phyloP scores from a whole-genome alignment of 2,329 filamentous ascomycete genomes.

The Claviceps sp. region DNA sequence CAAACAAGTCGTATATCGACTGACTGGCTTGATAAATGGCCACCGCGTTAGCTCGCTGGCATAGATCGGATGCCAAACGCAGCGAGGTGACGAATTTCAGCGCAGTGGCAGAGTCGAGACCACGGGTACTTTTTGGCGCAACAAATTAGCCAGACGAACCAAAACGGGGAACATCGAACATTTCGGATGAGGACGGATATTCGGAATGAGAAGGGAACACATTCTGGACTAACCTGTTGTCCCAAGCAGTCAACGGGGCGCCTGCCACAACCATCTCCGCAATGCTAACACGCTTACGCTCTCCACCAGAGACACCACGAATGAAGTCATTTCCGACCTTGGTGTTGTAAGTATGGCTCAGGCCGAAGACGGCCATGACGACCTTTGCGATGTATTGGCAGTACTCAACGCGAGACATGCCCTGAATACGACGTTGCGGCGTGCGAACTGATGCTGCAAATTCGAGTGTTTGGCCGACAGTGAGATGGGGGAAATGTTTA shows the following conservation, averaged over 20 bases:
- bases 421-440: constrained; percentile 49
- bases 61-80: constrained; percentile 50
- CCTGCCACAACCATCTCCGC: constrained; percentile 61
- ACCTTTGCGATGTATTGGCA: constrained; percentile 50
- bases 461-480: constrained; percentile 57
- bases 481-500: constrained; percentile 65
- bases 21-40: constrained; percentile 63
- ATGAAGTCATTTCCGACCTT: constrained; percentile 65
- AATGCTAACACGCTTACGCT: constrained; percentile 69
- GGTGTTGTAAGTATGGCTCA: constrained; percentile 58
- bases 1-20: constrained; percentile 57
- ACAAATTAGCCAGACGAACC: background rate
- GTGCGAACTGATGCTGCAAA: constrained; percentile 60
- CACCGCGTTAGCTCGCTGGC: constrained; percentile 47
- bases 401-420: constrained; percentile 47
- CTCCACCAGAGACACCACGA: constrained; percentile 57
- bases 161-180: background rate
- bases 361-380: constrained; percentile 57
- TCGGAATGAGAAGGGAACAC: background rate
- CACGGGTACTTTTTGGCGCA: constrained; percentile 37
- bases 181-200: background rate
- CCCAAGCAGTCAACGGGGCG: constrained; percentile 48
- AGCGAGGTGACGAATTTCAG: constrained; percentile 59
- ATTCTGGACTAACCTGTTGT: constrained; percentile 36
- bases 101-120: constrained; percentile 60